These are phyloP conservation scores for Cystobasidiaceae sp. DNA, from an alignment of 1,284 basidiomycete genomes.

Conservation along the genomic window DNA sequence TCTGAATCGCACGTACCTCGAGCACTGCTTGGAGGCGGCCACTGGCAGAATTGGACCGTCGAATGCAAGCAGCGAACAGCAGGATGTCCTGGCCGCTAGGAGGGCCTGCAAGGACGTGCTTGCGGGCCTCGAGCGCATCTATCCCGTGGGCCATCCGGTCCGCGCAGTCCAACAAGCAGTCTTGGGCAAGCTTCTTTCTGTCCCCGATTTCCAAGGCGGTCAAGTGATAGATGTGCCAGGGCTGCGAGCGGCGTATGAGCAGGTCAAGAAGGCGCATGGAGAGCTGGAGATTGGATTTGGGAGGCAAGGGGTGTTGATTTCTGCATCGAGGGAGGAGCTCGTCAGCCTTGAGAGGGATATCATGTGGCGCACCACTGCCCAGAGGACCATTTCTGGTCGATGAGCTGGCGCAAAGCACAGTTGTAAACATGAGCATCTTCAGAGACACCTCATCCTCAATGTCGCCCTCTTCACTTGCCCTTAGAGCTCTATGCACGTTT, in stretches of 20 bases:
- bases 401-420: no score
- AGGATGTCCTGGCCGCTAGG: no score
- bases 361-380: slow-evolving; percentile 5
- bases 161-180: slow-evolving; percentile 23
- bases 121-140: not conserved
- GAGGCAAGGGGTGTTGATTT: slow-evolving; percentile 1
- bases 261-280: no score
- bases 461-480: no score
- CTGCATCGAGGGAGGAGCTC: not conserved
- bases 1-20: not conserved
- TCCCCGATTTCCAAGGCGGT: slow-evolving; percentile 1
- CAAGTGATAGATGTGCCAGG: slow-evolving; percentile 2
- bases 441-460: no score
- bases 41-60: not conserved
- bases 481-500: no score
- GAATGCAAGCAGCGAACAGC: not conserved
- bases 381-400: not conserved
- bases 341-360: slow-evolving; percentile 9
- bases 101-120: not conserved
- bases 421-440: no score
- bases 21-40: not conserved
- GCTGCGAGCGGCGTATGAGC: not conserved
- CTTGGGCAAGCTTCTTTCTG: not conserved
- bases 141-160: slow-evolving; percentile 19
- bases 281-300: no score